These are phyloP conservation scores for Thielaviopsis musarum DNA, from an alignment of 2,329 filamentous ascomycete species.

Conservation along the genomic window DNA sequence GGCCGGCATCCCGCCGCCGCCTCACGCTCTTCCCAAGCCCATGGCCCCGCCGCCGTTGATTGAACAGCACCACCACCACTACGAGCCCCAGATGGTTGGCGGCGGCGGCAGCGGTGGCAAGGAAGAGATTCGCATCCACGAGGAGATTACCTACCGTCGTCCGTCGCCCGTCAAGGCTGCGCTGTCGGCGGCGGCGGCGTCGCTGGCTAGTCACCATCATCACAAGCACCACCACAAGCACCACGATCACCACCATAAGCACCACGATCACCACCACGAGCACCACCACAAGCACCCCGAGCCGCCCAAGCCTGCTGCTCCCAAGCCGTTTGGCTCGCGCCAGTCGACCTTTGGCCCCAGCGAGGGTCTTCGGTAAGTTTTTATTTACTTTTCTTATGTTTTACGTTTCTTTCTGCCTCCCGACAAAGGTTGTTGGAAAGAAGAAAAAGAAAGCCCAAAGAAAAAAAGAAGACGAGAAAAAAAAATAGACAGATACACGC, in stretches of 20 bases:
- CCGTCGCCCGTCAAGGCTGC: conserved; percentile 6
- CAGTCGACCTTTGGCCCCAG: conserved; percentile 6
- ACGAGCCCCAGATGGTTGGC: conserved; percentile 2
- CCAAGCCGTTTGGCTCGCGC: conserved; percentile 1
- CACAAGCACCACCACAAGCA: background rate
- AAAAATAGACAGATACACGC: background rate
- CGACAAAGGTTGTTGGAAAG: background rate
- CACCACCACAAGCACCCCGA: background rate
- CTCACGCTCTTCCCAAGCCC: conserved; percentile 1
- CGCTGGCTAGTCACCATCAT: background rate
- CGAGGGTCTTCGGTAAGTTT: conserved; percentile 9
- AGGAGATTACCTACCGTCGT: conserved; percentile 9
- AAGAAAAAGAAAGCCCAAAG: background rate
- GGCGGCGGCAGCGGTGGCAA: background rate
- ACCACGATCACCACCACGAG: background rate
- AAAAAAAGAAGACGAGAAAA: background rate
- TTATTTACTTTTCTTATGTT: background rate
- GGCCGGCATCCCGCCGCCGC: conserved; percentile 7
- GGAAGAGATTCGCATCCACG: conserved; percentile 8
- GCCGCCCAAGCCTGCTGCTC: background rate
- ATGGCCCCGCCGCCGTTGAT: background rate
- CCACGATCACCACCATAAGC: background rate
- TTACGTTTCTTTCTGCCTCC: background rate
- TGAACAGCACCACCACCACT: conserved; percentile 5
- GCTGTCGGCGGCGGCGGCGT: conserved; percentile 1